Evolutionary conservation across 2,329 filamentous ascomycete species (phyloP).

Genomic region (Talaromyces sp.): DNA sequence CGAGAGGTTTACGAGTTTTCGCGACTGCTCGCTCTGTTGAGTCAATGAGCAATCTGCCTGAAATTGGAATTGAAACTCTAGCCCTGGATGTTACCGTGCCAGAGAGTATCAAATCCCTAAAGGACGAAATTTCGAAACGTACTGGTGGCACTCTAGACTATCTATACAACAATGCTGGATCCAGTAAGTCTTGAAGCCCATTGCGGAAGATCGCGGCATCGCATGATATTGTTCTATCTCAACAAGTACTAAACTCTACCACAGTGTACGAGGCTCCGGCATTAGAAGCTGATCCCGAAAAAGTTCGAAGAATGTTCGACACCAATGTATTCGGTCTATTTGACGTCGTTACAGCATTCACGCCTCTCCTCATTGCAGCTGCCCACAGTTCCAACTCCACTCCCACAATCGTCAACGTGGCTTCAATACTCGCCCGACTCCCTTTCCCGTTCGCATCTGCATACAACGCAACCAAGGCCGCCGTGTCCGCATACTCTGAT

Average conservation of each 20-base stretch:
- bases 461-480: constrained; percentile 12
- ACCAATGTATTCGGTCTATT: constrained; percentile 13
- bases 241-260: background rate
- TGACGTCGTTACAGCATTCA: background rate
- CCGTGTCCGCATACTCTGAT: constrained; percentile 10
- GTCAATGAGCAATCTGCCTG: constrained; percentile 11
- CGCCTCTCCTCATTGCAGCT: constrained; percentile 7
- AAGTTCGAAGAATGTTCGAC: constrained; percentile 12
- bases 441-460: constrained; percentile 10
- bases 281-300: constrained; percentile 2
- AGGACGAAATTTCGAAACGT: constrained; percentile 5
- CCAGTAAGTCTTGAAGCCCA: background rate
- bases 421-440: constrained; percentile 6
- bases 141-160: constrained; percentile 6
- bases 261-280: constrained; percentile 14
- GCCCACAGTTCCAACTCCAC: background rate
- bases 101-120: constrained; percentile 5
- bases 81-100: constrained; percentile 3
- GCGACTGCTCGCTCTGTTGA: constrained; percentile 7
- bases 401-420: constrained; percentile 13
- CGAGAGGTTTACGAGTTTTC: constrained; percentile 8
- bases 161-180: constrained; percentile 13
- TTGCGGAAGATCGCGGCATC: background rate
- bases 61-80: constrained; percentile 9
- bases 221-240: background rate